Base-by-base conservation (phyloP, 2,329 filamentous ascomycete genomes). In the Parastagonospora avenae region DNA sequence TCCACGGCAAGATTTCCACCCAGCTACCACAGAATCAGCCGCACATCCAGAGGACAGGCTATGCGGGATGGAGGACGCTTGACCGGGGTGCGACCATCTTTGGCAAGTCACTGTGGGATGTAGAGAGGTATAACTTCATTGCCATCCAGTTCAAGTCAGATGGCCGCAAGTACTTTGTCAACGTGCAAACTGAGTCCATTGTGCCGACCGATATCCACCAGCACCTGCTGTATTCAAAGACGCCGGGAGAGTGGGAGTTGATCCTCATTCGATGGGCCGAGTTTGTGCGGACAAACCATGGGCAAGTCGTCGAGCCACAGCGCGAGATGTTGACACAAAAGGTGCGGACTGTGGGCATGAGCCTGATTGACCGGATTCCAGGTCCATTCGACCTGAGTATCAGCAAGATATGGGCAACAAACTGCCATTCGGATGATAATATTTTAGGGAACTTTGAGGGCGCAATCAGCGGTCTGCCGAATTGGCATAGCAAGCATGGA, bases 141-240 rank as follows among this genome's bases (percentile, higher is more conserved):
- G 93, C 91, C 0, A 76, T 99, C 67, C 88, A 92, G 11, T 82
- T 99, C 63, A 94, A 92, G 73, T 93, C 90, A 2, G 94, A 97
- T 70, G 92, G 92, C 12, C 82, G 94, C 52, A 89, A 90, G 65
- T 99, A 97, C 78, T 91, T 96, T 50, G 85, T 99, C 66, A 99
- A 99, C 74, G 79, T 99, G 12, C 94, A 97, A 78, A 96, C 92
- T 2, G 93, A 99, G 70, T 90, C 90, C 1, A 87, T 99, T 48
- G 90, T 96, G 41, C 90, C 91, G 9, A 93, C 92, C n/a, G 94
- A 99, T 72, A 81, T 99, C 57, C 94, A 97, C 74, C 94, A 99
- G 73, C 94, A 99, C 74, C 82, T 94, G 42, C 76, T 99, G 4
- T 96, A 91, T 62, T 82, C 88, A 8, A 88, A 87, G 66, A 84